Conservation (phyloP, 371 early-diverging fungal species). For the Blyttiomyces sp. region DNA sequence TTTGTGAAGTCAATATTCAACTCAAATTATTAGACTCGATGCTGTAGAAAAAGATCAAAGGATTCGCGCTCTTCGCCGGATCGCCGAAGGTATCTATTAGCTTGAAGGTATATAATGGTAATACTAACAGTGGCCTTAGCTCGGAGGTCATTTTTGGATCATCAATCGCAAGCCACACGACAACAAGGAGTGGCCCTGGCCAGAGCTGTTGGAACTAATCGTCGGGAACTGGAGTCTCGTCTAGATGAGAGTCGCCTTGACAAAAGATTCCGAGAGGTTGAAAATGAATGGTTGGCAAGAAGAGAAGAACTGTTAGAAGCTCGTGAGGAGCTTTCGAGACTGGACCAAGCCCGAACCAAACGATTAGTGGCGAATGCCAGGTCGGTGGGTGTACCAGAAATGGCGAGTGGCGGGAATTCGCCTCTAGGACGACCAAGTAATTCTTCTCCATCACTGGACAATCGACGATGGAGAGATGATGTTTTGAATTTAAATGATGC, state of each 20-base stretch:
- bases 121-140: conserved; percentile 15
- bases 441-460: no score
- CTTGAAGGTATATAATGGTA: neutral
- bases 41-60: conserved; percentile 44
- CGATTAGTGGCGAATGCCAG: conserved; percentile 10
- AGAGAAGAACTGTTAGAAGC: conserved; percentile 37
- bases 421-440: no score
- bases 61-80: conserved; percentile 33
- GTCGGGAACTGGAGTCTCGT: conserved; percentile 16
- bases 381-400: conserved; percentile 11
- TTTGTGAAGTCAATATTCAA: no score
- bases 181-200: conserved; percentile 22
- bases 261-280: conserved; percentile 28
- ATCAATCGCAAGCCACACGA: conserved; percentile 19
- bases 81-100: conserved; percentile 38
- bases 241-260: conserved; percentile 10
- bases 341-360: conserved; percentile 28
- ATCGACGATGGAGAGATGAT: neutral
- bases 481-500: neutral
- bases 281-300: conserved; percentile 45
- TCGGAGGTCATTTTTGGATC: conserved; percentile 27
- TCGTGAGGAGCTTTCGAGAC: conserved; percentile 26
- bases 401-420: neutral
- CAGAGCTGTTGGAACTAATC: conserved; percentile 28
- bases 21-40: conserved; percentile 34